Evolutionary conservation across 2,329 filamentous ascomycete species (phyloP), one percentile per base, ranked within the genome.

Genomic region (Apiospora phragmitis): DNA sequence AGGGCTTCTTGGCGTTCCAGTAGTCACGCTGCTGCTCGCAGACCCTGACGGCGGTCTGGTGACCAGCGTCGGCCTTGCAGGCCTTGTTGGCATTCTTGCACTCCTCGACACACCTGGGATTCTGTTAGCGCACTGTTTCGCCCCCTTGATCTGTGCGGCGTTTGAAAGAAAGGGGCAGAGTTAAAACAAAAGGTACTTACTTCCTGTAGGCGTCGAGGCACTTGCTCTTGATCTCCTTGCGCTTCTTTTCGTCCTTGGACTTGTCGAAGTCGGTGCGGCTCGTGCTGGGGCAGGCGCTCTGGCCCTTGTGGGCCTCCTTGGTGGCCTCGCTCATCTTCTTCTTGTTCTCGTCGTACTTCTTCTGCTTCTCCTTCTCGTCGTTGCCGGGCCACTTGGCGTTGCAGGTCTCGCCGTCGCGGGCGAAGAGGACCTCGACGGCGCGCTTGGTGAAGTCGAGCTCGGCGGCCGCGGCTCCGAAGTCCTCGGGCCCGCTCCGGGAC

Each of bases 11-110:
- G 5, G 3, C 14, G 35, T 65, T 42, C 62, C 62, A 65, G 41
- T 42, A 65, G 62, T 65, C 62, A 9, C 62, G 62, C 62, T 65
- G 62, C n/a, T 14, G 3, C 41, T 65, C 35, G 62, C 62, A 65
- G 35, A 65, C 62, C 35, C 12, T 24, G 62, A 65, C 41, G 62
- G 62, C 62, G 4, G 35, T 65, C 62, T 42, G 21, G 62, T 65
- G 62, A 21, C 62, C 62, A 9, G 7, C 21, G 24, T 65, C 62
- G 62, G 42, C 62, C 35, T 24, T 1, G 62, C 62, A 65, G 3
- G 62, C 62, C 62, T 65, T 65, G 62, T 65, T 65, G 62, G 62
- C 62, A 35, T 38, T 43, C 62, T 65, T 42, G 62, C 62, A 35
- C 62, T 65, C 35, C 35, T 38, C 42, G 21, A 65, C 62, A 18